Conservation (phyloP, 1,284 basidiomycete genomes). For the Pholiota adiposa region DNA sequence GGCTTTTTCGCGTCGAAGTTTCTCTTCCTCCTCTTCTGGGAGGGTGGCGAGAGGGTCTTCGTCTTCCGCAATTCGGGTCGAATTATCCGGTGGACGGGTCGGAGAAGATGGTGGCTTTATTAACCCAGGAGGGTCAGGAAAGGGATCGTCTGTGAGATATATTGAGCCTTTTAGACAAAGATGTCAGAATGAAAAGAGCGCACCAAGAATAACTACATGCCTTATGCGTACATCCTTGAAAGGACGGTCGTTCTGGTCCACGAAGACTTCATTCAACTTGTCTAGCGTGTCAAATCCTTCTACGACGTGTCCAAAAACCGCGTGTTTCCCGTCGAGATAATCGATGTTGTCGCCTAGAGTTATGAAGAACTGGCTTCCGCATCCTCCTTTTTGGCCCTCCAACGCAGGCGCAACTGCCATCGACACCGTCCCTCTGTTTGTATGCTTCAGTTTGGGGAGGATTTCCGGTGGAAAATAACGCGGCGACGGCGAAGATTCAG, state of each 20-base stretch:
- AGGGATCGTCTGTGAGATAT: conserved; percentile 83
- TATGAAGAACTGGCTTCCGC: conserved; percentile 96
- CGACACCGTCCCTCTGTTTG: conserved; percentile 86
- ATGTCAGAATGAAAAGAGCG: conserved; percentile 29
- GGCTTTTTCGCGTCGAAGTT: conserved; percentile 78
- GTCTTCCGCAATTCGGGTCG: conserved; percentile 88
- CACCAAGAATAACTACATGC: conserved; percentile 91
- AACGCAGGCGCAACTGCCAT: conserved; percentile 89
- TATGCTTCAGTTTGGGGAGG: conserved; percentile 83
- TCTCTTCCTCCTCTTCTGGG: conserved; percentile 85
- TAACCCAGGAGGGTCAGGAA: conserved; percentile 83
- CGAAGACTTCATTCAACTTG: conserved; percentile 90
- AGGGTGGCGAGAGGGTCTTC: conserved; percentile 82
- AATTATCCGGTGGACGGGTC: conserved; percentile 79
- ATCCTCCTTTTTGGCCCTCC: conserved; percentile 76
- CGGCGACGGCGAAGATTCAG: conserved; percentile 47
- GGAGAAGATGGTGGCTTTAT: conserved; percentile 79
- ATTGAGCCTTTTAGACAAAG: conserved; percentile 14
- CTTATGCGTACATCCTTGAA: conserved; percentile 93
- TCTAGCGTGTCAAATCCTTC: conserved; percentile 94
- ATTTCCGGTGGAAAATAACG: conserved; percentile 90
- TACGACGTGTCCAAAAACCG: conserved; percentile 94
- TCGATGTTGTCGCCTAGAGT: conserved; percentile 91
- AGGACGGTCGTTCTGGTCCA: conserved; percentile 88
- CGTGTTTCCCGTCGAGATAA: conserved; percentile 95